Percentiles rank a stretch among this genome's conserved stretches.
These are phyloP conservation scores for Picocystis sp. DNA, from an alignment of 163 green algal species.

Conservation along the genomic window DNA sequence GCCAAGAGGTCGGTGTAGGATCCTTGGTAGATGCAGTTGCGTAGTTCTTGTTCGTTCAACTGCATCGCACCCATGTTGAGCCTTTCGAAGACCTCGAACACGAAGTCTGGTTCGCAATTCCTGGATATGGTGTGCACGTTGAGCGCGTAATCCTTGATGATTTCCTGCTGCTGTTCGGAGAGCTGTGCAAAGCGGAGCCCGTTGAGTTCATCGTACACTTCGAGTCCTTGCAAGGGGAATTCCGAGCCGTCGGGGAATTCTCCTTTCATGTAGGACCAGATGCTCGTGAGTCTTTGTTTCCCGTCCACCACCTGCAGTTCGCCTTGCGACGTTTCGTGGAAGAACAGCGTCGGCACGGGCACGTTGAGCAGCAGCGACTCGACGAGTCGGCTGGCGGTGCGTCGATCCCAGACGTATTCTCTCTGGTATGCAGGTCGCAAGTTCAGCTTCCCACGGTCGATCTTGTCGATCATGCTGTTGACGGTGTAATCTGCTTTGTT, in stretches of 20 bases:
- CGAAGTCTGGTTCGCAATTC: slow-evolving; percentile 13
- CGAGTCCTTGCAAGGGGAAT: slow-evolving; percentile 14
- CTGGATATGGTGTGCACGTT: slow-evolving; percentile 22
- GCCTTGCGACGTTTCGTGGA: slow-evolving; percentile 15
- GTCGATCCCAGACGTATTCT: slow-evolving; percentile 19
- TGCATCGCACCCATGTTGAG: slow-evolving; percentile 21
- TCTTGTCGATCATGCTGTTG: slow-evolving; percentile 19
- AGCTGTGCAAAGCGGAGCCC: slow-evolving; percentile 9
- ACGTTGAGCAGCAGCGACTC: slow-evolving; percentile 20
- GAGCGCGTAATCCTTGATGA: slow-evolving; percentile 16
- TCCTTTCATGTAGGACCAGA: slow-evolving; percentile 14
- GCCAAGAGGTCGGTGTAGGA: slow-evolving; percentile 16
- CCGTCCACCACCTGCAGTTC: slow-evolving; percentile 20
- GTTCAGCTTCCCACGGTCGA: slow-evolving; percentile 17
- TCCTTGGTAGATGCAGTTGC: slow-evolving; percentile 23
- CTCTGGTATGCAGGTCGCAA: slow-evolving; percentile 18
- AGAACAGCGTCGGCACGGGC: slow-evolving; percentile 21
- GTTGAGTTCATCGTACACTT: slow-evolving; percentile 19
- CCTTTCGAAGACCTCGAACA: slow-evolving; percentile 21
- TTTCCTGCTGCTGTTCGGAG: slow-evolving; percentile 11
- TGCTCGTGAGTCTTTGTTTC: slow-evolving; percentile 19
- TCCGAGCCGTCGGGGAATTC: slow-evolving; percentile 11
- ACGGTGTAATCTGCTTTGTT: slow-evolving; percentile 19
- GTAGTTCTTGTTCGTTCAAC: slow-evolving; percentile 19
- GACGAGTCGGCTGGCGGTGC: slow-evolving; percentile 14